Conservation (phyloP, 2,329 filamentous ascomycete genomes). For the Ascochyta pisi region DNA sequence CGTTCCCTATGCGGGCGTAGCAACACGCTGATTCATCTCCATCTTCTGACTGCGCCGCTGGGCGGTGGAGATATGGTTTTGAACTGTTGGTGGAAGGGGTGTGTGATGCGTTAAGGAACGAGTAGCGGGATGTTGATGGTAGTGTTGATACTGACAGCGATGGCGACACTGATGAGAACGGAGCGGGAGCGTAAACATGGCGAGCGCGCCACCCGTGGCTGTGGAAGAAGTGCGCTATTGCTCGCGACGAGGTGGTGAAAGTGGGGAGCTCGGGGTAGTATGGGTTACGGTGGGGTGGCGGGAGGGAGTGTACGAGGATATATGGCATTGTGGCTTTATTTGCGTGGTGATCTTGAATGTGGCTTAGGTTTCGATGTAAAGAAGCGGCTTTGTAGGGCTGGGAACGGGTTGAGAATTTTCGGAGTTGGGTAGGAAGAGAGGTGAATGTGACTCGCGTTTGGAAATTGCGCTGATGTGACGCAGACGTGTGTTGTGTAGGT, state of each 20-base stretch:
- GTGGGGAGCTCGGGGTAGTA: not conserved
- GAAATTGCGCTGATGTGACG: not conserved
- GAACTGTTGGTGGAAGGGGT: too few relatives aligned
- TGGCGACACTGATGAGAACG: not conserved
- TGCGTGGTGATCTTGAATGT: too few relatives aligned
- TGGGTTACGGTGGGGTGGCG: not conserved
- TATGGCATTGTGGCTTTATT: not conserved
- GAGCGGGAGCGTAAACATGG: not conserved
- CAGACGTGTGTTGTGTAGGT: not conserved
- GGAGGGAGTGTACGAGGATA: not conserved
- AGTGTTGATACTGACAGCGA: not conserved
- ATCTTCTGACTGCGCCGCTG: too few relatives aligned
- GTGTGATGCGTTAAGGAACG: too few relatives aligned
- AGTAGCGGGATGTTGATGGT: not conserved
- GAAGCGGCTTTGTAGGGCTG: too few relatives aligned
- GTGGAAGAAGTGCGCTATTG: conserved; percentile 8
- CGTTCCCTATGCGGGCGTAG: not conserved
- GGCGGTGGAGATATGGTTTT: too few relatives aligned
- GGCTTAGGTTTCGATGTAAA: too few relatives aligned
- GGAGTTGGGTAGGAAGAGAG: too few relatives aligned
- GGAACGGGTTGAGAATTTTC: too few relatives aligned
- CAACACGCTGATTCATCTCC: not conserved
- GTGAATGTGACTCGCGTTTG: too few relatives aligned
- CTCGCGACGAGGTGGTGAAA: conserved; percentile 1
- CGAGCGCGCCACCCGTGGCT: not conserved